Conservation (phyloP, 2,329 filamentous ascomycete species). For the Tolypocladium guangdongense region DNA sequence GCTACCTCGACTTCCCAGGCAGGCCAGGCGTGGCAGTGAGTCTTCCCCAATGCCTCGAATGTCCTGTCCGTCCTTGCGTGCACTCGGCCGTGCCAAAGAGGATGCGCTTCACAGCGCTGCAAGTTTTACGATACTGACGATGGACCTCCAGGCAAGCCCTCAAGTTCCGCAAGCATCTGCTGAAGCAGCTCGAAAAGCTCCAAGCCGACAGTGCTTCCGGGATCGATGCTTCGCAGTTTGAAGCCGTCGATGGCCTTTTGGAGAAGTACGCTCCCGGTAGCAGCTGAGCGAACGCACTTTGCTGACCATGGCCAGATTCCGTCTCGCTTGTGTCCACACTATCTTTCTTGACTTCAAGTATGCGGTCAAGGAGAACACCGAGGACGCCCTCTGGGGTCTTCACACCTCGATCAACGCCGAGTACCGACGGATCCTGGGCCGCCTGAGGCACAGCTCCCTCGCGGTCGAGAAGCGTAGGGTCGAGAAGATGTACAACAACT, state of each 20-base stretch:
- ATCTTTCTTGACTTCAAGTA: constrained; percentile 63
- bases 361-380: constrained; percentile 51
- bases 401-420: constrained; percentile 69
- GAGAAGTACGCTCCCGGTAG: constrained; percentile 10
- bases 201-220: constrained; percentile 22
- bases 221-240: constrained; percentile 30
- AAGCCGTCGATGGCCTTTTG: constrained; percentile 31
- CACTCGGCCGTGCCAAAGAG: background rate
- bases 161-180: constrained; percentile 31
- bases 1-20: constrained; percentile 15
- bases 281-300: background rate
- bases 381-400: constrained; percentile 65
- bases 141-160: constrained; percentile 24
- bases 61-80: no score
- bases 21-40: constrained; percentile 29
- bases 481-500: constrained; percentile 70
- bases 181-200: constrained; percentile 32
- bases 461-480: constrained; percentile 62
- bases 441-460: constrained; percentile 38
- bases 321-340: constrained; percentile 58
- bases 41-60: constrained; percentile 1
- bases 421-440: constrained; percentile 60
- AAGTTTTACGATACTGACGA: constrained; percentile 3
- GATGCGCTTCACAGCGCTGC: background rate
- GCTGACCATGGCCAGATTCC: constrained; percentile 41